phyloP scores from a whole-genome alignment of 2,329 filamentous ascomycete genomes.

The Alternaria brassicicola region DNA sequence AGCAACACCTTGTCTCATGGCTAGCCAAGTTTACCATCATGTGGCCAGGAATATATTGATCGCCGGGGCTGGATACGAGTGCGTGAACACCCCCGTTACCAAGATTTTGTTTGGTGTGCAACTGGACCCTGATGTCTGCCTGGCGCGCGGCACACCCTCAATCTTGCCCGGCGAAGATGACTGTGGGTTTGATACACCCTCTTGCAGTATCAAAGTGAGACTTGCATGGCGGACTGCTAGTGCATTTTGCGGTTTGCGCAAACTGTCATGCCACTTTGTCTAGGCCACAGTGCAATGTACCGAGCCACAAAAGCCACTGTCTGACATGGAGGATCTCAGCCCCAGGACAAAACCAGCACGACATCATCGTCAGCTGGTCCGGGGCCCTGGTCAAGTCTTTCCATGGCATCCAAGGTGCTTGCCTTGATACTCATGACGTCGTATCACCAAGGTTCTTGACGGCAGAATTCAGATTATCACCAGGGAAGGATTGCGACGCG shows the following conservation, averaged over 20 bases:
- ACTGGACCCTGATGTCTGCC: constrained; percentile 10
- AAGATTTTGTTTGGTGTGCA: not conserved
- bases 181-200: constrained; percentile 2
- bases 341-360: not conserved
- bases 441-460: not conserved
- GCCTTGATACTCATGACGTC: constrained; percentile 6
- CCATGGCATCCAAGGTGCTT: not conserved
- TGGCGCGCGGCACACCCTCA: not conserved
- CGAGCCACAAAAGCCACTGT: constrained; percentile 7
- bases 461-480: not conserved
- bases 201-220: not conserved
- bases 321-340: constrained; percentile 3
- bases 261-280: not conserved
- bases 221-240: constrained; percentile 3
- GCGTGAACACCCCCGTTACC: constrained; percentile 6
- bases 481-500: constrained; percentile 8
- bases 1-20: constrained; percentile 11
- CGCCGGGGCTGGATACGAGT: constrained; percentile 11
- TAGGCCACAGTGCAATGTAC: not conserved
- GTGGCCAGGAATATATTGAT: constrained; percentile 24
- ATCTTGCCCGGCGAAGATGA: not conserved
- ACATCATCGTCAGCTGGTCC: constrained; percentile 8
- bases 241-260: not conserved
- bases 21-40: constrained; percentile 17
- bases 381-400: not conserved